phyloP scores from a whole-genome alignment of 2,329 filamentous ascomycete genomes.

The Xylaria multiplex region DNA sequence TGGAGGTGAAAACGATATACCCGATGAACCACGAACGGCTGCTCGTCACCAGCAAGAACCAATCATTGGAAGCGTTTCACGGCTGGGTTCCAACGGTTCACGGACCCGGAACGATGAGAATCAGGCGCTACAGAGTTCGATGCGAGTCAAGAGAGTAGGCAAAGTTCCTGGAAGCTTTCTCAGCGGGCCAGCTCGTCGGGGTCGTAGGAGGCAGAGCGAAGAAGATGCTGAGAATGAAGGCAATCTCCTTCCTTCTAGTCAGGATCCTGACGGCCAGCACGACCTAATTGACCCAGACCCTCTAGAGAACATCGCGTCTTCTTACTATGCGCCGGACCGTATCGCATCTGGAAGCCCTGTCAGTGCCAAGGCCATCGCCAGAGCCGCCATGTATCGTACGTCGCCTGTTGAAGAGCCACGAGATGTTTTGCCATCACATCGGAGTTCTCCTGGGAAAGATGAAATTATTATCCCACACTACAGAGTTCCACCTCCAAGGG shows the following conservation, averaged over 20 bases:
- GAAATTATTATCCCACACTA: constrained; percentile 63
- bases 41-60: constrained; percentile 58
- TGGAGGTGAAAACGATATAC: constrained; percentile 55
- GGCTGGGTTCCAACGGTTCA: constrained; percentile 61
- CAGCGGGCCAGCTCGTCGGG: constrained; percentile 81
- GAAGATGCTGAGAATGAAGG: constrained; percentile 67
- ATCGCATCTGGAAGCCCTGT: constrained; percentile 69
- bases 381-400: constrained; percentile 55
- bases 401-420: constrained; percentile 49
- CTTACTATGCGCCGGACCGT: constrained; percentile 61
- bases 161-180: constrained; percentile 81
- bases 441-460: constrained; percentile 49
- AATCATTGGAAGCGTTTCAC: constrained; percentile 63
- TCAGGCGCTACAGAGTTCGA: constrained; percentile 73
- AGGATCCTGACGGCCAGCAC: constrained; percentile 56
- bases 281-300: constrained; percentile 51
- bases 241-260: constrained; percentile 53
- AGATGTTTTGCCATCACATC: constrained; percentile 43
- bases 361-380: constrained; percentile 57
- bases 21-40: constrained; percentile 62
- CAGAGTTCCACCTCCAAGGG: constrained; percentile 64
- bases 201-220: constrained; percentile 73
- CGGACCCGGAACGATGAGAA: constrained; percentile 70
- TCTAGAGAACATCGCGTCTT: constrained; percentile 52
- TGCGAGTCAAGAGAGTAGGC: constrained; percentile 80